Evolutionary conservation across 345 rosid species (phyloP), one percentile per base, ranked within the genome.

Genomic region (Salix koriyanagi): DNA sequence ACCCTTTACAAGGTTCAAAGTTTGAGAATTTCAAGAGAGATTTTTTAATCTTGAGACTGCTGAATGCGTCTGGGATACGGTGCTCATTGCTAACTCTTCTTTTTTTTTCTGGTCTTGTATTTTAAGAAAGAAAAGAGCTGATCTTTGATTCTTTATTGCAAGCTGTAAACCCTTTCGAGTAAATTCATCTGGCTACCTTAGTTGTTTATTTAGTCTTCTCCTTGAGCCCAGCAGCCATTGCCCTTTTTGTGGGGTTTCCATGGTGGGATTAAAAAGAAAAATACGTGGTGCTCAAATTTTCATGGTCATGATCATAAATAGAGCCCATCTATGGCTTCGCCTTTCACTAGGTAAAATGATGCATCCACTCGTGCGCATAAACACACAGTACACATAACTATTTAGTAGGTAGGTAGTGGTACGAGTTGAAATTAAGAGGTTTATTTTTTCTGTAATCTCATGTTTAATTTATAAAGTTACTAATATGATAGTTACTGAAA

Each of bases 171-270:
- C 23, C 62, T 58, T 58, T n/a, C 13, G 62, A 58, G 62, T 10
- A 23, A 58, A 58, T 8, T n/a, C 28, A 58, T 58, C 14, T 58
- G 28, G 26, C 62, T 9, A 11, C 62, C 62, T n/a, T 46, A 7
- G 62, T 65, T 74, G 70, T 46, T 46, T 14, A 65, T 65, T 32
- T 32, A n/a, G 39, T 21, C 48, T 37, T 18, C 39, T 75, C 54
- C 66, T 75, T 58, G 78, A 68, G 79, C 79, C 73, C 73, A 67
- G 67, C 65, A 39, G 58, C 42, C 41, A 68, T 34, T 75, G 46
- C 70, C 46, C 23, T 65, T 65, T 34, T 48, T 11, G 56, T 30
- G 39, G 77, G 77, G 62, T 16, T 64, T 74, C 16, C 26, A 16
- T 25, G 62, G 37, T 26, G 14, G 13, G 32, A 11, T 23, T n/a